Base-by-base conservation (phyloP, 2,329 filamentous ascomycete genomes). In the Exophiala viscosa region DNA sequence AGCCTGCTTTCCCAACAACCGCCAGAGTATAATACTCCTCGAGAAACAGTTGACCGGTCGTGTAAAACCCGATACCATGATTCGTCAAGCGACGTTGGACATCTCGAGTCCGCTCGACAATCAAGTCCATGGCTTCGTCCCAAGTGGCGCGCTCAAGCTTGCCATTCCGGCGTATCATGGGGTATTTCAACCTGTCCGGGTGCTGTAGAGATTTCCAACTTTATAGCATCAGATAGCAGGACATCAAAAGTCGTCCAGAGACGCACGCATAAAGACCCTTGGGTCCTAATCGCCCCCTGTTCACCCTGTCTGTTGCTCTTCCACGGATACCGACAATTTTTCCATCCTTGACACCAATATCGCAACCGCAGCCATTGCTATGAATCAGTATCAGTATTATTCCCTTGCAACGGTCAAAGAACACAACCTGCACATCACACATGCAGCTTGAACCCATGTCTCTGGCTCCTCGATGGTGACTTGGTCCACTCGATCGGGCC, bases 11-110 rank as follows among this genome's bases (percentile, higher is more conserved):
- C 3, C 70, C 69, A 9, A 71, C 59, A 42, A 71, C 58, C 1
- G 68, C 68, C n/a, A 71, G 57, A 33, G 67, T 68, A 57, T 71
- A 70, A 46, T 71, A 72, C 50, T 71, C 69, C 50, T 71, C 70
- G 8, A 71, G 60, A 47, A 71, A 69, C 10, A 71, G 54, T 59
- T 72, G 69, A 1, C 69, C 69, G 15, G 61, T 63, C 8, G 69
- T 71, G 55, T 71, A 71, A 52, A 72, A 71, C 3, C 63, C 68
- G 46, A 71, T 71, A 20, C 66, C 67, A 61, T 70, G 69, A 44
- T 64, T 66, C 0, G 67, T 69, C 23, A 71, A 56, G 10, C 65
- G 60, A 3, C 64, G 46, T 35, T 62, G 60, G 23, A 69, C 57
- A 5, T 67, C 62, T 31, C 65, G 65, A 3, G 66, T 60, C 17